Percentiles rank a stretch among this genome's conserved stretches.
Conservation (phyloP, 805 yeast genomes). For the Suhomyces sp. region DNA sequence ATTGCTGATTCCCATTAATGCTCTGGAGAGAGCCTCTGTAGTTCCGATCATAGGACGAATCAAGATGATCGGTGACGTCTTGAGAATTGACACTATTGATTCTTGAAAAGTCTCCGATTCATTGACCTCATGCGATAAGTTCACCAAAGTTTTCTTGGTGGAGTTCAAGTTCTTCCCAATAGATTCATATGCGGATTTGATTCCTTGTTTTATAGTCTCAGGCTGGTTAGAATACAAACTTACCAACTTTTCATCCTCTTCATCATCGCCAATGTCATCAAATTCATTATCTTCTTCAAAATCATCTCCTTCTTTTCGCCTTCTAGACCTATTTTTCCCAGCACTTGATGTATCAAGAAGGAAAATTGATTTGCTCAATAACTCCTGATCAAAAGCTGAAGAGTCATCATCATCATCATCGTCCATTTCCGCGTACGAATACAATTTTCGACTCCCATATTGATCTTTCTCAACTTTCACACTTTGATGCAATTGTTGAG, state of each 20-base stretch:
- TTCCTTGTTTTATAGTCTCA: slow-evolving; percentile 62
- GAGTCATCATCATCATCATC: slow-evolving; percentile 23
- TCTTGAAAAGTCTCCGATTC: slow-evolving; percentile 66
- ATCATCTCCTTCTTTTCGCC: slow-evolving; percentile 1
- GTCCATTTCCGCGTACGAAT: slow-evolving; percentile 32
- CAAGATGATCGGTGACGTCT: slow-evolving; percentile 76
- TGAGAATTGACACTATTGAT: slow-evolving; percentile 65
- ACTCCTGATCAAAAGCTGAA: slow-evolving; percentile 15
- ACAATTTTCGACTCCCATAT: slow-evolving; percentile 23
- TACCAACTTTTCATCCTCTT: slow-evolving; percentile 35
- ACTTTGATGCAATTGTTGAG: slow-evolving; percentile 24
- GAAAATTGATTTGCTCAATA: slow-evolving; percentile 24
- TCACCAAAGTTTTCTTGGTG: slow-evolving; percentile 62
- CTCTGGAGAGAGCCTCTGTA: slow-evolving; percentile 81
- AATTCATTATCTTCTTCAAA: slow-evolving; percentile 28
- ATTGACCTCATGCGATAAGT: slow-evolving; percentile 60
- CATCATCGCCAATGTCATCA: slow-evolving; percentile 13
- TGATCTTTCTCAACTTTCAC: slow-evolving; percentile 19
- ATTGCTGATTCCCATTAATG: slow-evolving; percentile 81
- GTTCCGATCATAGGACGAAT: slow-evolving; percentile 89
- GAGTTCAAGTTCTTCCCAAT: slow-evolving; percentile 64
- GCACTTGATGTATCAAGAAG: slow-evolving; percentile 17
- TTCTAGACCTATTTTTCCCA: background rate
- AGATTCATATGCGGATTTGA: slow-evolving; percentile 70
- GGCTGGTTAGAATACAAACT: slow-evolving; percentile 90